These are phyloP conservation scores for Eustoma russellianum DNA, from an alignment of 257 asterid genomes.

Conservation along the genomic window DNA sequence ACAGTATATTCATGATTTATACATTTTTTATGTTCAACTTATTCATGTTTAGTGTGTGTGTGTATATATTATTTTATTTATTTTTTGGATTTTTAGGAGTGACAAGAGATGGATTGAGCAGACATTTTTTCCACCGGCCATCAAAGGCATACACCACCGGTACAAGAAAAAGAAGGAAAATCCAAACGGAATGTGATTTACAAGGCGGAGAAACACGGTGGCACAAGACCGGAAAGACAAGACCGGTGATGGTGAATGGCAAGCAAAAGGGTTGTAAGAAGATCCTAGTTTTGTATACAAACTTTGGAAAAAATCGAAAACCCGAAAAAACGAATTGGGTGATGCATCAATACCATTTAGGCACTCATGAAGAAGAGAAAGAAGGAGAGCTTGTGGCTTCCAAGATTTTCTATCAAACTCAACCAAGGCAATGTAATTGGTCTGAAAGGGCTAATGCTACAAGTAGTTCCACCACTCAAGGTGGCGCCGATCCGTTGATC, in stretches of 20 bases:
- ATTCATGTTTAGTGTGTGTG: neutral
- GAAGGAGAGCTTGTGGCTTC: constrained; percentile 97
- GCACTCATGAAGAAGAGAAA: constrained; percentile 82
- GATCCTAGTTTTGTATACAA: constrained; percentile 79
- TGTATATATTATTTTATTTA: neutral
- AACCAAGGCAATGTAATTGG: constrained; percentile 91
- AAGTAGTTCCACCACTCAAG: no score
- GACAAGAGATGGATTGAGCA: constrained; percentile 81
- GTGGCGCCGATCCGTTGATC: constrained; percentile 11
- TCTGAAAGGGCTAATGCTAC: constrained; percentile 23
- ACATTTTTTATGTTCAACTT: neutral
- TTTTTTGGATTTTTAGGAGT: constrained; percentile 48
- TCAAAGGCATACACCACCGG: constrained; percentile 99
- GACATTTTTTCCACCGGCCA: constrained; percentile 96
- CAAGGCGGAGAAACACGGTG: constrained; percentile 98
- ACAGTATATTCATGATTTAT: neutral
- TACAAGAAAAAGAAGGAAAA: constrained; percentile 86
- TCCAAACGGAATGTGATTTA: constrained; percentile 75
- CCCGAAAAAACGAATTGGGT: constrained; percentile 99
- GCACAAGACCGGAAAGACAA: constrained; percentile 98
- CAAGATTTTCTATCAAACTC: constrained; percentile 88
- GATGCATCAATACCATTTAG: constrained; percentile 94
- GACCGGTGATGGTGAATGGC: constrained; percentile 87
- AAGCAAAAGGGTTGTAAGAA: constrained; percentile 97
- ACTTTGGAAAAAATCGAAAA: constrained; percentile 88